A percentile compares a stretch with the other conserved stretches of the same genome.
These are phyloP conservation scores for Fusarium avenaceum DNA, from an alignment of 2,329 filamentous ascomycete species.

Conservation along the genomic window DNA sequence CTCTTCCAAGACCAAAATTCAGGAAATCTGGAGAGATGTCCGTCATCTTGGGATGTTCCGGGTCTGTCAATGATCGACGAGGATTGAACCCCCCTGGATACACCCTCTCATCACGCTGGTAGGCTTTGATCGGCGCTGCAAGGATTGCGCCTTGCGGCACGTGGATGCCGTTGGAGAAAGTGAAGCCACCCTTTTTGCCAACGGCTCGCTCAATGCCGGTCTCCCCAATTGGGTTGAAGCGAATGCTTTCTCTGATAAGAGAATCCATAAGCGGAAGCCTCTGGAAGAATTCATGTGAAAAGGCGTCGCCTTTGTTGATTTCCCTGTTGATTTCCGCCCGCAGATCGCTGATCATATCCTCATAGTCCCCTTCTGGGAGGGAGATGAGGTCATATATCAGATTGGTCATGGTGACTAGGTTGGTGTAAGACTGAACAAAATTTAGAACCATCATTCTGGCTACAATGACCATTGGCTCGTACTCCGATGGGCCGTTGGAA, in stretches of 20 bases:
- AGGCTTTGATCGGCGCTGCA: constrained; percentile 37
- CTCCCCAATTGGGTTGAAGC: constrained; percentile 37
- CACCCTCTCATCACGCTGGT: constrained; percentile 26
- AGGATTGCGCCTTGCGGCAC: constrained; percentile 35
- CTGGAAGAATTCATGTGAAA: constrained; percentile 31
- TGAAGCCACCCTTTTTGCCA: constrained; percentile 29
- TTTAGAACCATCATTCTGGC: constrained; percentile 37
- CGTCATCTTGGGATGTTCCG: constrained; percentile 27
- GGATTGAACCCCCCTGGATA: constrained; percentile 34
- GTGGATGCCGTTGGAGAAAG: constrained; percentile 36
- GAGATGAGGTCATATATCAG: constrained; percentile 35
- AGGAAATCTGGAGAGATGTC: constrained; percentile 30
- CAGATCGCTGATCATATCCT: constrained; percentile 21
- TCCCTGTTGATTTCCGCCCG: constrained; percentile 21
- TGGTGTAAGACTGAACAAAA: constrained; percentile 34
- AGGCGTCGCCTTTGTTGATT: constrained; percentile 23
- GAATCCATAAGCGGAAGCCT: constrained; percentile 31
- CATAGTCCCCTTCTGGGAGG: constrained; percentile 19
- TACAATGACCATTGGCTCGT: constrained; percentile 30
- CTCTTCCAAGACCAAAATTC: constrained; percentile 28
- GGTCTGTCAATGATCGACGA: constrained; percentile 25
- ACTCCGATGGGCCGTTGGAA: constrained; percentile 16
- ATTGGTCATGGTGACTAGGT: constrained; percentile 35
- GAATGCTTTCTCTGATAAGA: constrained; percentile 27
- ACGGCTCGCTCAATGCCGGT: constrained; percentile 34